Evolutionary conservation across 805 yeast genomes (phyloP), one percentile per base, ranked within the genome.

Genomic region (Sugiyamaella marilandica): DNA sequence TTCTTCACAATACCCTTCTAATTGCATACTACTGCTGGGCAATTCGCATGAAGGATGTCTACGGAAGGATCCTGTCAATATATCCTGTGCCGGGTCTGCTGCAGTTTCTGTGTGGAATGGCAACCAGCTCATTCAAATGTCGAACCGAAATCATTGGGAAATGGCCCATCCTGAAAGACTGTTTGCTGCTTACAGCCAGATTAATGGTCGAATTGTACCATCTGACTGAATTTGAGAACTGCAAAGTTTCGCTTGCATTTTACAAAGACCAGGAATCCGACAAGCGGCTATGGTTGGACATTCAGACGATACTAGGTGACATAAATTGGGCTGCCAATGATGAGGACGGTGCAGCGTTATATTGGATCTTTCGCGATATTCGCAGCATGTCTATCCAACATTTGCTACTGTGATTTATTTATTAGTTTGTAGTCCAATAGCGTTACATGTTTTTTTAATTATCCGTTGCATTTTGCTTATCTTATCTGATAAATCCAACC

Each of bases 71-170:
- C 43, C 35, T 53, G 24, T 47, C 52, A 5, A 45, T 55, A 5
- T 44, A 39, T 21, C 56, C 59, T 10, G 55, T 55, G 3, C 59
- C 59, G 11, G 59, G 59, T 4, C 34, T 55, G 39, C 26, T 55
- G 29, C 59, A 55, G 48, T 53, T 55, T 36, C 47, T 55, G 24
- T 39, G 51, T 26, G 59, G 56, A 5, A 55, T 55, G 59, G 59
- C 56, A 5, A 50, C 52, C 29, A 50, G 52, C 39, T 54, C 52
- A 2, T 47, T 55, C 50, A 50, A 53, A 21, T 47, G 51, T 16
- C 54, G 53, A 9, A 34, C 48, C 2, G 53, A 41, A 7, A 44
- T 53, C n/a, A 45, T 46, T 13, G 46, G 29, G 19, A 41, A 45
- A 26, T 55, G 59, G 59, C 56, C 56, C 9, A 14, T 51, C 13